Conservation (phyloP, 73 alveolate genomes). For the Uronychia binucleata region DNA sequence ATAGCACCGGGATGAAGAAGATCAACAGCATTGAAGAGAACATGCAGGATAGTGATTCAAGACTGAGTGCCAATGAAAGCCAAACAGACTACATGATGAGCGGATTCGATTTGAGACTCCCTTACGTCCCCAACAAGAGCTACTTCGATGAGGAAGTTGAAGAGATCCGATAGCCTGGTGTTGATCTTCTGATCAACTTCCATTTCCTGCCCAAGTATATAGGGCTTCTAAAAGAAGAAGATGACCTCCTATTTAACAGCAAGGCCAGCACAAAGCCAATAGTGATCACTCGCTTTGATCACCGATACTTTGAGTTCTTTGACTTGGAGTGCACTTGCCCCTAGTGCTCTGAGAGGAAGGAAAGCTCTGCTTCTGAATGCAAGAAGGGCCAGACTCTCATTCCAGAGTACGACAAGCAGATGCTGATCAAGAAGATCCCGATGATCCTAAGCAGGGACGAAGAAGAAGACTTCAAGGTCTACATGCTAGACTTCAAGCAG, state of each 20-base stretch:
- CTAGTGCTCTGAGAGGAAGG: background rate
- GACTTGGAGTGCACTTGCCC: background rate
- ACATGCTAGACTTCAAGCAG: background rate
- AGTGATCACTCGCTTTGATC: background rate
- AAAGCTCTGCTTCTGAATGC: too few species aligned
- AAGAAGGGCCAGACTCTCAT: background rate
- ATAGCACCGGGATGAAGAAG: too few species aligned
- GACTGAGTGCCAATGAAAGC: background rate
- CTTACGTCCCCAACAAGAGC: background rate
- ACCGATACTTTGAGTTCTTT: background rate
- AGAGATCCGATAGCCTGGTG: background rate
- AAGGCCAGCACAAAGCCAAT: background rate
- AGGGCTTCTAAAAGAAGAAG: background rate
- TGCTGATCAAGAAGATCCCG: background rate
- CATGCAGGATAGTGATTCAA: background rate
- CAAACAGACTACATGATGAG: background rate
- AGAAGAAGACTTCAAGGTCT: background rate
- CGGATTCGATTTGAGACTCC: background rate
- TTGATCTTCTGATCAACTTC: background rate
- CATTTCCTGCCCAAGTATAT: background rate
- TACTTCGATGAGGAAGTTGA: background rate
- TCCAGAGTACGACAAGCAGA: background rate
- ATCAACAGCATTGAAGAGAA: too few species aligned
- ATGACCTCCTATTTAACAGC: background rate
- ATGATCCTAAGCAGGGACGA: background rate